Evolutionary conservation across 2,329 filamentous ascomycete genomes (phyloP), one percentile per base, ranked within the genome.

Genomic region (Sphaerostilbella broomeana): DNA sequence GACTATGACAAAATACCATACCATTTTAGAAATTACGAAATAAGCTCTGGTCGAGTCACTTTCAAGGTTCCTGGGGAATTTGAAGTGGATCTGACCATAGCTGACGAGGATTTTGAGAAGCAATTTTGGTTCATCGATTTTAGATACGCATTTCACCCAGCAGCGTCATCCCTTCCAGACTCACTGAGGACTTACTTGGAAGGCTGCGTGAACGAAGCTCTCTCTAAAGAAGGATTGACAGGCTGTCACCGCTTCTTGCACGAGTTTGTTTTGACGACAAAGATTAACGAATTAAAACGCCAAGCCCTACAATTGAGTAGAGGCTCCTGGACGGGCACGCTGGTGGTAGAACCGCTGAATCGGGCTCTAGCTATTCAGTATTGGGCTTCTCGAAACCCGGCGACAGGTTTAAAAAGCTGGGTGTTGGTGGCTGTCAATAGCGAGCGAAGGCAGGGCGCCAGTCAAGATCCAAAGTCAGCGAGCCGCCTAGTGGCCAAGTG

Each of bases 81-180:
- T 52, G 90, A 97, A 59, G 77, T 97, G 15, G 92, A 97, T 57
- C 73, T 98, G 36, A 89, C 88, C 1, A 84, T 97, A 47, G 86
- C 85, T 13, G 84, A 89, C 50, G 89, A 97, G 55, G 83, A 92
- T 48, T 77, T 81, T 13, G 70, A 79, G 21, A 83, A 84, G 38
- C 89, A 94, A 52, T 94, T 94, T 56, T 95, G 84, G 72, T 95
- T 97, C 56, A 85, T 97, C 46, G 89, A 97, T 59, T 80, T 97
- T 52, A 79, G 89, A 43, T 88, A 94, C 51, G 67, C 80, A 11
- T 98, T 94, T 58, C 72, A 68, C 7, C 90, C 90, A 2, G 72
- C 79, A 0, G 73, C 84, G 1, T 62, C 61, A 10, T 65, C 69
- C 34, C 54, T 94, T 6, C 70, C 82, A 0, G 76, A 82, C 18